A percentile compares a stretch with the other conserved stretches of the same genome.
These are phyloP conservation scores for Solanum sparsipilum DNA, from an alignment of 257 asterid species.

Conservation along the genomic window DNA sequence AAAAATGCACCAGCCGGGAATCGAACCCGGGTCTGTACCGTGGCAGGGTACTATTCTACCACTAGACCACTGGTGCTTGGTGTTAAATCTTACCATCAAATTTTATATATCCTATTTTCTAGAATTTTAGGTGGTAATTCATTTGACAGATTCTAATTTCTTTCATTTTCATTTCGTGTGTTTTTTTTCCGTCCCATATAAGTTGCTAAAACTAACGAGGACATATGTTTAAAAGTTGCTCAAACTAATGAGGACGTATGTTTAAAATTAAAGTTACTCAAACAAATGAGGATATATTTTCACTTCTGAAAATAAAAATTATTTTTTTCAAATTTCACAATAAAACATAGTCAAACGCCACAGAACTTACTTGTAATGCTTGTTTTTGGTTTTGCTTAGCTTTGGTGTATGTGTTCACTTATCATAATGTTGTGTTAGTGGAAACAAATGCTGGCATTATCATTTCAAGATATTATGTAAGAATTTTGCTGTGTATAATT, in stretches of 20 bases:
- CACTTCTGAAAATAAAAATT: neutral
- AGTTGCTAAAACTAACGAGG: neutral
- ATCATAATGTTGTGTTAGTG: neutral
- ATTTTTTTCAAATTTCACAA: neutral
- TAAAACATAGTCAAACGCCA: neutral
- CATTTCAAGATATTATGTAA: neutral
- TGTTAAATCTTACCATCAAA: no score
- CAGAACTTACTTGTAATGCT: neutral
- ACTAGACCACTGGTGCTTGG: constrained; percentile 66
- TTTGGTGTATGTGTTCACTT: neutral
- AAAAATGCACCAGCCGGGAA: constrained; percentile 87
- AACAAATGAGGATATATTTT: no score
- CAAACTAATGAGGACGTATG: no score
- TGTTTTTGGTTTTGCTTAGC: neutral
- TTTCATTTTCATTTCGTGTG: neutral
- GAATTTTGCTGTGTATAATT: neutral
- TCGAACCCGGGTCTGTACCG: constrained; percentile 99
- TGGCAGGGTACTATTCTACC: constrained; percentile 99
- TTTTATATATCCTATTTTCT: no score
- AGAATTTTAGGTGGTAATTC: neutral
- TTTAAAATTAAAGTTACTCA: no score
- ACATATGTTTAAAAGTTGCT: no score
- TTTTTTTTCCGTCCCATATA: neutral
- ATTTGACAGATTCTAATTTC: neutral
- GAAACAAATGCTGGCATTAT: neutral